phyloP scores from a whole-genome alignment of 2,329 filamentous ascomycete species.

The Pseudocercospora fijiensis region DNA sequence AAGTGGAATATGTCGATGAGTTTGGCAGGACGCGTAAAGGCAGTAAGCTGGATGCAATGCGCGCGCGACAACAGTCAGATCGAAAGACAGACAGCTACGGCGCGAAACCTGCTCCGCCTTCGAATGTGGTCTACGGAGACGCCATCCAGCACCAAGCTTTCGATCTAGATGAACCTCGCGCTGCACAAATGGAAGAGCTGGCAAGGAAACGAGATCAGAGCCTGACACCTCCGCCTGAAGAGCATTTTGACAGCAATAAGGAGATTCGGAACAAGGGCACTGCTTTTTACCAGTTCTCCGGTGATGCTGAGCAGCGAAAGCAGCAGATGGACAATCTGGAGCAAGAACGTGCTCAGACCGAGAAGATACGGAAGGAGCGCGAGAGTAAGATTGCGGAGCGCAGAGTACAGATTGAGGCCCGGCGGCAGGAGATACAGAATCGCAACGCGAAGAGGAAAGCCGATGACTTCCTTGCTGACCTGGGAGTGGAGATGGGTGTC shows the following conservation, averaged over 20 bases:
- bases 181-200: slow-evolving; percentile 72
- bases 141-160: slow-evolving; percentile 82
- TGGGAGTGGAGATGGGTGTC: slow-evolving; percentile 42
- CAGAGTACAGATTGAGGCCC: slow-evolving; percentile 54
- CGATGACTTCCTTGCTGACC: slow-evolving; percentile 67
- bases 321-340: slow-evolving; percentile 75
- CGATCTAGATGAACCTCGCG: slow-evolving; percentile 64
- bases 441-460: slow-evolving; percentile 60
- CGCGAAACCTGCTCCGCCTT: slow-evolving; percentile 65
- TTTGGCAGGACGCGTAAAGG: slow-evolving; percentile 79
- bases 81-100: slow-evolving; percentile 65
- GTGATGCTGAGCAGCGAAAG: slow-evolving; percentile 65
- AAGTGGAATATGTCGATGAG: slow-evolving; percentile 88
- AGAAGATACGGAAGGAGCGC: slow-evolving; percentile 60
- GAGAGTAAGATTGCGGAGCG: slow-evolving; percentile 52
- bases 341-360: slow-evolving; percentile 66
- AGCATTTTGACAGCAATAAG: slow-evolving; percentile 80
- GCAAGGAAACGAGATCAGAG: slow-evolving; percentile 76
- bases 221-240: slow-evolving; percentile 73
- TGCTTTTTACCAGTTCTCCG: slow-evolving; percentile 87
- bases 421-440: slow-evolving; percentile 25
- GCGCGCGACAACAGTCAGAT: slow-evolving; percentile 56
- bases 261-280: slow-evolving; percentile 87
- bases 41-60: slow-evolving; percentile 68
- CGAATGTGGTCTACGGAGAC: slow-evolving; percentile 78